phyloP scores from a whole-genome alignment of 129 eudicot genomes.

The carrot (Daucus carota) region DH1_v3.0 NC_030383.2:16607501-16608000 shows the following conservation, averaged over 20 bases:
- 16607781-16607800: slow-evolving; percentile 37
- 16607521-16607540: slow-evolving; percentile 29
- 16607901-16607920: slow-evolving; percentile 31
- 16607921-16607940: slow-evolving; percentile 10
- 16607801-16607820: slow-evolving; percentile 34
- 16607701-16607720: slow-evolving; percentile 22
- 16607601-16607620: slow-evolving; percentile 14
- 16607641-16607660: slow-evolving; percentile 33
- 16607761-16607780: slow-evolving; percentile 17
- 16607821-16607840: slow-evolving; percentile 19
- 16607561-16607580: slow-evolving; percentile 42
- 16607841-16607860: slow-evolving; percentile 11
- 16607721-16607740: slow-evolving; percentile 30
- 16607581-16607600: slow-evolving; percentile 24
- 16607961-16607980: slow-evolving; percentile 13
- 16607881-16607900: too few relatives aligned
- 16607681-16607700: slow-evolving; percentile 10
- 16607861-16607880: slow-evolving; percentile 19
- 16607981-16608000: slow-evolving; percentile 20
- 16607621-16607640: slow-evolving; percentile 28
- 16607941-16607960: slow-evolving; percentile 8
- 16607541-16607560: slow-evolving; percentile 72
- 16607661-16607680: slow-evolving; percentile 23
- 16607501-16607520: slow-evolving; percentile 6
- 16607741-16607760: slow-evolving; percentile 36